Evolutionary conservation across 2,329 filamentous ascomycete species (phyloP), one percentile per base, ranked within the genome.

Genomic region (Cryphonectria parasitica): DNA sequence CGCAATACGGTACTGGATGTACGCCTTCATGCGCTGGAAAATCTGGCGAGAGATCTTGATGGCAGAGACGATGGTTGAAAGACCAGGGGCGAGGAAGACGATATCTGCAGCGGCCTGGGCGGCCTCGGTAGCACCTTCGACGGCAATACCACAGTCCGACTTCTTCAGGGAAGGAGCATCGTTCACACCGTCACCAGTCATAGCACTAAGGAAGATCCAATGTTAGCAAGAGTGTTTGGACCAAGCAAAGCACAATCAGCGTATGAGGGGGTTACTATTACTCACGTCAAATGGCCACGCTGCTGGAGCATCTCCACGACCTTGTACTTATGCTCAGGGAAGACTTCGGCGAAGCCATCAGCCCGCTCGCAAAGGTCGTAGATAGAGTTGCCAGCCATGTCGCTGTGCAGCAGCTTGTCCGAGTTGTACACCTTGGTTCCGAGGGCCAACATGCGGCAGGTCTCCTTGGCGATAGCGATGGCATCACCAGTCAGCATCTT

Each of bases 401-500:
- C 91, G 82, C 91, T 90, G 82, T 92, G 89, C 76, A 93, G 92
- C 75, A 94, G 87, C 83, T 90, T 91, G 79, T 91, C 89, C 72
- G 91, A 93, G 85, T 93, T 92, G 86, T 93, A 93, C 75, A 94
- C 91, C 86, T 93, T 93, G 79, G 91, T 93, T 76, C 90, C 90
- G 71, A 93, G 88, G 75, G 91, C 90, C 79, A 93, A 86, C 89
- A 93, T 93, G 85, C 92, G 92, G 88, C 91, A 93, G 75, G 91
- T 93, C 83, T 93, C 91, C 85, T 93, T 93, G 71, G 91, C 91
- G 75, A 93, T 93, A 76, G 91, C 91, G 76, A 93, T 91, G 74
- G 91, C 91, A 79, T 93, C 91, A 87, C 91, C 91, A 83, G 91
- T 93, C 81, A 93, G 84, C 91, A 93, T 93, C 88, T 93, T 93